Evolutionary conservation across 139 green algal genomes (phyloP), one percentile per base, ranked within the genome.

Genomic region (Chlamydomonas urium): DNA sequence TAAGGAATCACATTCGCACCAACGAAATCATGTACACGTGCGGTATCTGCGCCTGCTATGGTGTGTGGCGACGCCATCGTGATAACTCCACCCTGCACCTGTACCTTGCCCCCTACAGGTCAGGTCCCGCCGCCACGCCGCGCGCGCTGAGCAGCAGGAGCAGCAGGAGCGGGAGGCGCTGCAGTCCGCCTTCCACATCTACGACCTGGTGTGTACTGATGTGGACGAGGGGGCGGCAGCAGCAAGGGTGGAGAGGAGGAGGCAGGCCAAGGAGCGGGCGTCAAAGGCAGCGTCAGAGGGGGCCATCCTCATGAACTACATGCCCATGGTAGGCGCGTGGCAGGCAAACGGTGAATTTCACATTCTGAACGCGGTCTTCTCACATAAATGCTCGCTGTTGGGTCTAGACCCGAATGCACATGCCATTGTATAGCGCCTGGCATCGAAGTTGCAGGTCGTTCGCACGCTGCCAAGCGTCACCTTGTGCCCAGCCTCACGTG

Each of bases 221-320:
- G 65, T 71, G 37, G 65, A 56, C 17, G 65, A 71, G 71, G 61
- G 32, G 1, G 31, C 26, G 32, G 59, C 59, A 26, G 24, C 59
- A 17, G 28, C 10, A 5, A 28, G 61, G 29, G 60, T 45, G 28
- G 61, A 34, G 42, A 38, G 65, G 42, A n/a, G 4, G 4, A 10
- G n/a, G 66, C 66, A 3, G 33, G 23, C 56, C 38, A 10, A 14
- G 23, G 14, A 47, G 38, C 17, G 24, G 31, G 65, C 3, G 24
- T 24, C 2, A 57, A 0, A 34, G n/a, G 26, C 66, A 4, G 57
- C 33, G 4, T 38, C 56, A 38, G 66, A 72, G 66, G 33, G 28
- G 19, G 32, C 38, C 0, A 69, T 79, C 32, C 38, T 66, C 19
- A 71, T 75, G 57, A 71, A 60, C 38, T 74, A 79, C 45, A 66